A percentile compares a stretch with the other conserved stretches of the same genome.
Conservation (phyloP, 495 filamentous ascomycete species). For the Penicillium roqueforti region DNA sequence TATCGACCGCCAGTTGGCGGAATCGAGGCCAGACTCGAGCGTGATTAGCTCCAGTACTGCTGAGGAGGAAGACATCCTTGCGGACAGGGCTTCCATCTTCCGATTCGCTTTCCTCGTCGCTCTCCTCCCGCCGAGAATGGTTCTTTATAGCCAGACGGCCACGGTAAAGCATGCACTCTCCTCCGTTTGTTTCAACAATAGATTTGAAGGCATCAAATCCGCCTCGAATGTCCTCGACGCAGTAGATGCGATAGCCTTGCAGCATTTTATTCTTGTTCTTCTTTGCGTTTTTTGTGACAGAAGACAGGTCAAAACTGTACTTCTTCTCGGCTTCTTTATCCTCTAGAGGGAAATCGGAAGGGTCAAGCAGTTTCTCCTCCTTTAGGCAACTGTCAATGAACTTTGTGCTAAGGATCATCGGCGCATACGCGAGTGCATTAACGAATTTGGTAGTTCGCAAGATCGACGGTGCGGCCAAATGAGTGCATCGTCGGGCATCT, state of each 20-base stretch:
- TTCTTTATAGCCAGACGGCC: slow-evolving; percentile 60
- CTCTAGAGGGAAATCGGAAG: slow-evolving; percentile 58
- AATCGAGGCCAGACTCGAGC: slow-evolving; percentile 76
- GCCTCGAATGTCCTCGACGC: slow-evolving; percentile 69
- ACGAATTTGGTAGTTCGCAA: slow-evolving; percentile 93
- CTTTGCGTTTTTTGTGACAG: slow-evolving; percentile 63
- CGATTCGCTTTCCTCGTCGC: slow-evolving; percentile 41
- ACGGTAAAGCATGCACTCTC: slow-evolving; percentile 72
- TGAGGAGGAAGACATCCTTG: slow-evolving; percentile 76
- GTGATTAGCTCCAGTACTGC: slow-evolving; percentile 58
- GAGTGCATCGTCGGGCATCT: slow-evolving; percentile 69
- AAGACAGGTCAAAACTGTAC: slow-evolving; percentile 61
- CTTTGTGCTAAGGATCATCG: slow-evolving; percentile 66
- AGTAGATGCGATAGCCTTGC: slow-evolving; percentile 68
- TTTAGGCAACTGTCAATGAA: slow-evolving; percentile 74
- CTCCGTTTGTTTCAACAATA: slow-evolving; percentile 87
- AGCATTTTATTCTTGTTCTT: slow-evolving; percentile 72
- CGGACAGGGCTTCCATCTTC: slow-evolving; percentile 56
- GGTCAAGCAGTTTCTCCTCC: slow-evolving; percentile 54
- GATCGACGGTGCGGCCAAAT: slow-evolving; percentile 82
- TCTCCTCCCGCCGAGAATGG: slow-evolving; percentile 40
- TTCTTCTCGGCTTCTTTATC: slow-evolving; percentile 68
- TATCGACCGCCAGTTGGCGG: slow-evolving; percentile 64
- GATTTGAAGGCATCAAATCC: slow-evolving; percentile 77
- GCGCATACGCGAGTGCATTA: slow-evolving; percentile 71